These are phyloP conservation scores for Calocera cornea DNA, from an alignment of 768 basidiomycete genomes.

Conservation along the genomic window DNA sequence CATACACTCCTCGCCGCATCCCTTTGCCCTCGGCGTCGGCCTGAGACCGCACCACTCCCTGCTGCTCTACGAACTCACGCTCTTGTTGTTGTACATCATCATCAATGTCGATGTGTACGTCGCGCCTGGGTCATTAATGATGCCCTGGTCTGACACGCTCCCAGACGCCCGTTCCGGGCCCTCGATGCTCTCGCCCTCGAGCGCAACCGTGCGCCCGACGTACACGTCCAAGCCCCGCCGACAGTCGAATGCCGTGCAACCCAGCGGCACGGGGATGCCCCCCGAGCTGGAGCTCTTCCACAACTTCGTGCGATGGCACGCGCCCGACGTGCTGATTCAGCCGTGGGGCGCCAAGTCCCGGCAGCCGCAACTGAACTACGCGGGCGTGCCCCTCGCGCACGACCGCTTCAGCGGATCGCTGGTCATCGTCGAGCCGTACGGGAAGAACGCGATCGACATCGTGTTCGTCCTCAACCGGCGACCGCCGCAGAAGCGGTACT, in stretches of 20 bases:
- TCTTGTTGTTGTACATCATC: not conserved
- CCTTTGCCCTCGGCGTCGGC: not conserved
- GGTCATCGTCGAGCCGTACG: slow-evolving; percentile 3
- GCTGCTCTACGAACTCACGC: not conserved
- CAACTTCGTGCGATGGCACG: slow-evolving; percentile 4
- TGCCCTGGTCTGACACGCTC: not conserved
- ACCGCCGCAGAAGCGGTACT: slow-evolving; percentile 4
- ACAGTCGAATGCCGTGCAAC: not conserved
- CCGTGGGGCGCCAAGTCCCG: not conserved
- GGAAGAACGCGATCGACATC: slow-evolving; percentile 1
- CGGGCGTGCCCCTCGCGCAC: not conserved
- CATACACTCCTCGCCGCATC: not conserved
- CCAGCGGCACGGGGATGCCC: not conserved
- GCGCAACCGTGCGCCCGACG: not conserved
- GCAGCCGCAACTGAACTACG: not conserved
- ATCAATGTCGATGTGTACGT: slow-evolving; percentile 2
- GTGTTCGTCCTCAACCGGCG: slow-evolving; percentile 1
- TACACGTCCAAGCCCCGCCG: not conserved
- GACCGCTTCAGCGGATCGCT: not conserved
- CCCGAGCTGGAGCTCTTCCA: slow-evolving; percentile 1
- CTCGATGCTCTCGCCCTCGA: not conserved
- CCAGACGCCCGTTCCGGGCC: not conserved
- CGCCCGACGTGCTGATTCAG: not conserved
- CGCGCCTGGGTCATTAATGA: not conserved
- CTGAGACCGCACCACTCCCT: not conserved